A percentile compares a stretch with the other conserved stretches of the same genome.
phyloP scores from a whole-genome alignment of 2,329 filamentous ascomycete genomes.

The Phyllosticta capitalensis region DNA sequence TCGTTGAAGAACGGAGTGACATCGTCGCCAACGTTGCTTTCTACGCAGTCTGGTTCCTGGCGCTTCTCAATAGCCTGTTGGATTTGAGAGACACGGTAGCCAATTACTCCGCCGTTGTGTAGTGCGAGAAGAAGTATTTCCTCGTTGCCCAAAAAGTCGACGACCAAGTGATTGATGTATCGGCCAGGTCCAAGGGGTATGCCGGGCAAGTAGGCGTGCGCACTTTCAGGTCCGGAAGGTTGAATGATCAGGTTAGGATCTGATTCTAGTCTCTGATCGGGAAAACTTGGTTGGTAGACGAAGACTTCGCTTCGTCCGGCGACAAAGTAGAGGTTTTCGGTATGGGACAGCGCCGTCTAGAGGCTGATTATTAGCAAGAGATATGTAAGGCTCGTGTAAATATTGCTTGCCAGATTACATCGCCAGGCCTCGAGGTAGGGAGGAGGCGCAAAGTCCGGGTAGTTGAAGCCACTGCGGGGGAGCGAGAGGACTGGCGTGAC shows the following conservation, averaged over 20 bases:
- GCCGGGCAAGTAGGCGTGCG: not conserved
- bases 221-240: conserved; percentile 24
- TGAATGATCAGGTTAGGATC: conserved; percentile 30
- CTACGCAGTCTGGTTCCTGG: conserved; percentile 5
- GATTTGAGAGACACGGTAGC: conserved; percentile 27
- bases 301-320: conserved; percentile 31
- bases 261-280: conserved; percentile 28
- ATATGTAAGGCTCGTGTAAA: not conserved
- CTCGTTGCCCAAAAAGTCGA: conserved; percentile 36
- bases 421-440: conserved; percentile 28
- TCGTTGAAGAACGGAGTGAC: conserved; percentile 57
- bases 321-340: conserved; percentile 41
- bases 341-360: conserved; percentile 36
- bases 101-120: conserved; percentile 48
- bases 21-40: conserved; percentile 31
- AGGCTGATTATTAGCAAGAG: not conserved
- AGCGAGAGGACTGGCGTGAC: not conserved
- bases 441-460: not conserved
- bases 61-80: conserved; percentile 17
- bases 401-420: conserved; percentile 29
- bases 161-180: conserved; percentile 35
- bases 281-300: conserved; percentile 36
- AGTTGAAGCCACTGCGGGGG: not conserved
- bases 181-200: conserved; percentile 14
- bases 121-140: conserved; percentile 43